Evolutionary conservation across 306 rosid species (phyloP).

Genomic region (Styphnolobium japonicum): DNA sequence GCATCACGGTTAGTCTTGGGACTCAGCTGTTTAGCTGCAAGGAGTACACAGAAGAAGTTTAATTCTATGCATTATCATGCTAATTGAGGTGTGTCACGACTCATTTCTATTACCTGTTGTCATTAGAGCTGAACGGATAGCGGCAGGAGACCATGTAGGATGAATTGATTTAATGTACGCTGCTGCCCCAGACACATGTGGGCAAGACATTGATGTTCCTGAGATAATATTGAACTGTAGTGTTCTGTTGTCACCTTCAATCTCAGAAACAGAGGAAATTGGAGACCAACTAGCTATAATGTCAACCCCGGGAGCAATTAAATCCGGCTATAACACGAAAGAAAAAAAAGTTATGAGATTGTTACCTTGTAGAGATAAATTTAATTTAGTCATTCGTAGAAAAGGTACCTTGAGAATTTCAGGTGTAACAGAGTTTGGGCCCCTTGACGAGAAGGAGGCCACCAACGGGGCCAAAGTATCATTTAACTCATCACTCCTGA

Average conservation of each 20-base stretch:
- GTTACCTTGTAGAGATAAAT: neutral
- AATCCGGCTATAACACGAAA: slow-evolving; percentile 34
- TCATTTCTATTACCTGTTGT: slow-evolving; percentile 21
- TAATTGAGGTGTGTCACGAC: neutral
- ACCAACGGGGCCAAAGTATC: slow-evolving; percentile 23
- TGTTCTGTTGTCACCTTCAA: neutral
- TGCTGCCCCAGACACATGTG: slow-evolving; percentile 10
- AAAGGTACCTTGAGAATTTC: slow-evolving; percentile 35
- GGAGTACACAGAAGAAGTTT: neutral
- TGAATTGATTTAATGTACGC: slow-evolving; percentile 19
- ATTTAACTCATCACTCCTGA: slow-evolving; percentile 1
- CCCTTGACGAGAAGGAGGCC: slow-evolving; percentile 32
- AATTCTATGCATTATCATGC: neutral
- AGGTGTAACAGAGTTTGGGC: slow-evolving; percentile 28
- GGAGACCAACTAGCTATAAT: slow-evolving; percentile 45
- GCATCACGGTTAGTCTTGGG: neutral
- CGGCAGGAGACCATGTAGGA: slow-evolving; percentile 30
- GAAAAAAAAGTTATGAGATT: neutral
- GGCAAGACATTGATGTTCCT: slow-evolving; percentile 40
- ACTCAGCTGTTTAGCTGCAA: slow-evolving; percentile 38
- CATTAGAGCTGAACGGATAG: slow-evolving; percentile 31
- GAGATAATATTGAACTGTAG: slow-evolving; percentile 26
- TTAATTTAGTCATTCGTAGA: neutral
- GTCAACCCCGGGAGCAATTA: slow-evolving; percentile 34
- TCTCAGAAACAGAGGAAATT: neutral